Conservation (phyloP, 1,284 basidiomycete species). For the Puccinia polysora region DNA sequence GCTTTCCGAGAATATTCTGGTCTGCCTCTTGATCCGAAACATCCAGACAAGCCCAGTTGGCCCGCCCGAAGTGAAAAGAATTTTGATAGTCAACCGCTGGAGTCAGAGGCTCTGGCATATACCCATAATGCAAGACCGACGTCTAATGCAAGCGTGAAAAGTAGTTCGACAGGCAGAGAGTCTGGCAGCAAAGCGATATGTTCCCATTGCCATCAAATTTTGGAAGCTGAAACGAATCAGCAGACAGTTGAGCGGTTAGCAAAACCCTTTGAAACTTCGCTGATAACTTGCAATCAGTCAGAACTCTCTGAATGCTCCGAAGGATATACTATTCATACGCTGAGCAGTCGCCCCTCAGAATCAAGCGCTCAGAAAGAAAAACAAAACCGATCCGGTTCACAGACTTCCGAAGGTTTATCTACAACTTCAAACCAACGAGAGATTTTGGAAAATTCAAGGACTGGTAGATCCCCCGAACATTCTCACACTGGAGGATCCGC, state of each 20-base stretch:
- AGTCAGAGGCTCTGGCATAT: constrained; percentile 7
- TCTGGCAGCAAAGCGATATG: neutral
- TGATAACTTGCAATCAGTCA: neutral
- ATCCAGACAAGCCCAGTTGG: constrained; percentile 33
- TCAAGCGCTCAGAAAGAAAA: neutral
- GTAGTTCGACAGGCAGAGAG: neutral
- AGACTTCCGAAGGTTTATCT: neutral
- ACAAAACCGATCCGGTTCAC: neutral
- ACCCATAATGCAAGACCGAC: neutral
- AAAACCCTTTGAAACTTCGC: neutral
- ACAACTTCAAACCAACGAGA: no score
- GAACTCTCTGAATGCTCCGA: neutral
- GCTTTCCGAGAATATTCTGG: constrained; percentile 31
- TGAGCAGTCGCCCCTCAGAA: no score
- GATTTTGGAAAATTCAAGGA: no score
- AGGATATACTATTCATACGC: no score
- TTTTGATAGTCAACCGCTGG: neutral
- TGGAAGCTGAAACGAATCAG: neutral
- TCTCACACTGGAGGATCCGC: no score
- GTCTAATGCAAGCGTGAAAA: neutral
- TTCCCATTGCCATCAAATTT: constrained; percentile 20
- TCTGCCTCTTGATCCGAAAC: constrained; percentile 27
- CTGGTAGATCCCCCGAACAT: no score
- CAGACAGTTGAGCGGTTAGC: neutral
- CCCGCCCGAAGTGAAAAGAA: neutral